Conservation (phyloP, 2,329 filamentous ascomycete species). For the Pestalotiopsis sp. region DNA sequence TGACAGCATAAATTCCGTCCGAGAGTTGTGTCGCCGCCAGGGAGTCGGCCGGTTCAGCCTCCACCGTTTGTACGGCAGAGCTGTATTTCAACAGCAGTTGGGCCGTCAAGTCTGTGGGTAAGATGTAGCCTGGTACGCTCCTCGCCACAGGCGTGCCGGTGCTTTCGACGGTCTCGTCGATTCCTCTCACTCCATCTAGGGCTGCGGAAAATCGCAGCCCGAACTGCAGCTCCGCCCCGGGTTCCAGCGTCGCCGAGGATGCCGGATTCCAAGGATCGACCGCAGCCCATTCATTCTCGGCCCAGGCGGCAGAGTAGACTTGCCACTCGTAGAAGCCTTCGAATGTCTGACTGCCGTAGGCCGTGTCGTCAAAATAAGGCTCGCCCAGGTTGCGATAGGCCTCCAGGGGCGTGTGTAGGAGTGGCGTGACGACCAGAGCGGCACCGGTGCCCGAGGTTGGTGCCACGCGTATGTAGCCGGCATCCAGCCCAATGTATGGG, state of each 20-base stretch:
- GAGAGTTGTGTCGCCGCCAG: conserved; percentile 33
- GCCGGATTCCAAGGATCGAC: conserved; percentile 55
- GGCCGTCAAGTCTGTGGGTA: conserved; percentile 46
- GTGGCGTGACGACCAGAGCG: conserved; percentile 54
- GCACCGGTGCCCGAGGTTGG: conserved; percentile 53
- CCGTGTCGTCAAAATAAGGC: conserved; percentile 34
- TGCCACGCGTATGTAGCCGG: conserved; percentile 55
- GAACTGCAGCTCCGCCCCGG: conserved; percentile 45
- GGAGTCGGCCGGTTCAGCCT: conserved; percentile 36
- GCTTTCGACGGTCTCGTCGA: conserved; percentile 44
- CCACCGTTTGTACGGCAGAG: conserved; percentile 39
- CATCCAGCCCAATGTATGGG: conserved; percentile 60
- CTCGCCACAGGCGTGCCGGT: conserved; percentile 49
- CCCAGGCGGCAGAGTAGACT: conserved; percentile 52
- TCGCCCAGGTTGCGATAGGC: conserved; percentile 56
- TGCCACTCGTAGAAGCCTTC: conserved; percentile 65
- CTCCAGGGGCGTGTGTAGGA: conserved; percentile 49
- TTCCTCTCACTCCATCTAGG: conserved; percentile 40
- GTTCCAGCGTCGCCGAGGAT: conserved; percentile 42
- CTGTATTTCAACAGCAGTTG: conserved; percentile 44
- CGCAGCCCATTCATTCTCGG: conserved; percentile 54
- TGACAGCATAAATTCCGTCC: conserved; percentile 39
- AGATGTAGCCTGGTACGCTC: conserved; percentile 55
- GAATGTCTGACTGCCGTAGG: conserved; percentile 55
- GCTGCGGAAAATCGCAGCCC: conserved; percentile 53